Base-by-base conservation (phyloP, 805 yeast species). In the Diddensiella santjacobensis region DNA sequence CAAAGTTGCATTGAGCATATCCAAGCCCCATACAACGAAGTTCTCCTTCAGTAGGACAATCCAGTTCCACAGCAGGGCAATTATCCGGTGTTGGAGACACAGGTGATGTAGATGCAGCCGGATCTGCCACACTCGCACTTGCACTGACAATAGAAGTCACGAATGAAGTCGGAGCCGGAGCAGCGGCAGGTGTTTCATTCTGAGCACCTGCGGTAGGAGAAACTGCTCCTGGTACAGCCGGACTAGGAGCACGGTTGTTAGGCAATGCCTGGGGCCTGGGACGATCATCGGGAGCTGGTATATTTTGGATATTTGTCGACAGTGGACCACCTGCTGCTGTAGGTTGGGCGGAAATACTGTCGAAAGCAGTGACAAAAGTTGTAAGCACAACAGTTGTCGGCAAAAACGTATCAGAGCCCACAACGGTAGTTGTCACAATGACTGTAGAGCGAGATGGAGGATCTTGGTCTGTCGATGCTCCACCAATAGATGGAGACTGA, bases 31-130 rank as follows among this genome's bases (percentile, higher is more conserved):
- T 50, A 48, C 67, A 62, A 2, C 52, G 47, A 39, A 58, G 36
- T 17, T 48, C 60, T 5, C 67, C 67, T 15, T 62, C 58, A 8
- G 40, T 48, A 3, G 56, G 42, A 42, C 67, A 62, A 6, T 56
- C 31, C 2, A 43, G 56, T 17, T 63, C 64, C 17, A 56, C 43
- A 13, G 42, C 44, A 4, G 55, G 53, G 35, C 53, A 50, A 20
- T 49, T 5, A 2, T 50, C 18, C 20, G 22, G 17, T 3, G 42
- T 11, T 10, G 48, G 15, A 17, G 20, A 11, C 26, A 15, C 18
- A 42, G 47, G 31, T 2, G 50, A n/a, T 4, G 44, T 18, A 13
- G 49, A 11, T 35, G 17, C 38, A 8, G 20, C 15, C 8, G 31
- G 31, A 26, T 26, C 31, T 26, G 31, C 13, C 13, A 13, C 8